Conservation (phyloP, 176 grass and related monocot species). For the Oryza glumipatula region DNA sequence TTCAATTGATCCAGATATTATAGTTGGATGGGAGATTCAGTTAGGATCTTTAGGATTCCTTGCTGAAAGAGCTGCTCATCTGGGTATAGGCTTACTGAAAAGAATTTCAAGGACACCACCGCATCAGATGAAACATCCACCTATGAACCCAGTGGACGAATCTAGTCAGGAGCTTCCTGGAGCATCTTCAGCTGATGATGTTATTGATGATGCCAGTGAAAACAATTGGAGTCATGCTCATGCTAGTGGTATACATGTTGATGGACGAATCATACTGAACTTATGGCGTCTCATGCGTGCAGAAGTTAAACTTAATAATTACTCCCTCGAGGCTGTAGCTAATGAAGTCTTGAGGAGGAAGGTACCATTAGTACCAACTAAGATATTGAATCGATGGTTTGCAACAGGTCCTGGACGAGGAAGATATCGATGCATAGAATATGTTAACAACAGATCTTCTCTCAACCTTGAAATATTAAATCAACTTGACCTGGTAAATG, state of each 20-base stretch:
- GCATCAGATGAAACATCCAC: slow-evolving; percentile 55
- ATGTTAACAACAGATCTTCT: slow-evolving; percentile 60
- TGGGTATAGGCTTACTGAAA: slow-evolving; percentile 82
- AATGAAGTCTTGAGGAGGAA: slow-evolving; percentile 91
- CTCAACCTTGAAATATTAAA: slow-evolving; percentile 90
- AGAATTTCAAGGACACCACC: slow-evolving; percentile 81
- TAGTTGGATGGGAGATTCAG: slow-evolving; percentile 94
- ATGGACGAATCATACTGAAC: slow-evolving; percentile 90
- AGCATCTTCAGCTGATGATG: slow-evolving; percentile 57
- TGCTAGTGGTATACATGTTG: slow-evolving; percentile 86
- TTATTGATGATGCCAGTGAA: slow-evolving; percentile 55
- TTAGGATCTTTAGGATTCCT: slow-evolving; percentile 84
- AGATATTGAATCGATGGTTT: slow-evolving; percentile 87
- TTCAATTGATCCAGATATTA: slow-evolving; percentile 85
- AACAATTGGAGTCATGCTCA: slow-evolving; percentile 76
- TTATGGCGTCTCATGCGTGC: slow-evolving; percentile 90
- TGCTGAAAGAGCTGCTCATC: slow-evolving; percentile 84
- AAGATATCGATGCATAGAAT: slow-evolving; percentile 75
- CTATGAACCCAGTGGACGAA: slow-evolving; percentile 52
- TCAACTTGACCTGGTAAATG: slow-evolving; percentile 86
- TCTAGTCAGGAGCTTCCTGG: slow-evolving; percentile 47
- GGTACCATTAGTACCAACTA: slow-evolving; percentile 74
- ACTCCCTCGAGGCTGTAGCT: slow-evolving; percentile 80
- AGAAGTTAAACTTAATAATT: slow-evolving; percentile 94
- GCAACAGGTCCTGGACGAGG: slow-evolving; percentile 64